Percentiles rank a stretch among this genome's conserved stretches.
Conservation (phyloP, 768 basidiomycete genomes). For the Tricholoma terreum region DNA sequence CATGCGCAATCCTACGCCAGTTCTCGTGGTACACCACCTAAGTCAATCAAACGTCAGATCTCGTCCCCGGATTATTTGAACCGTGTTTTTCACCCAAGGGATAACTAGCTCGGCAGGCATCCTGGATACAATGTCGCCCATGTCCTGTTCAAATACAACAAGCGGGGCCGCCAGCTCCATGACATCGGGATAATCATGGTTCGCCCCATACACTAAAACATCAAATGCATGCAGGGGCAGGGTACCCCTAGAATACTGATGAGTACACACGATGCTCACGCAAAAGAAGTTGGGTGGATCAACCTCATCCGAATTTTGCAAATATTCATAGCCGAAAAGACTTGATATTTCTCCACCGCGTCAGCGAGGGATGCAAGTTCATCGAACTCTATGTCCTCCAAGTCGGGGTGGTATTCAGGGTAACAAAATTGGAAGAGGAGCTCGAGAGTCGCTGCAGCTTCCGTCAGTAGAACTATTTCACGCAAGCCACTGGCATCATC, state of each 20-base stretch:
- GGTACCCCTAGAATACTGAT: too few species aligned
- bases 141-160: not conserved
- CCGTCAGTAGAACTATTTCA: not conserved
- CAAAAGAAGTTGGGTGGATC: not conserved
- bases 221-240: not conserved
- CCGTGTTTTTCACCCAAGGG: not conserved
- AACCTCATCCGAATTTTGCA: not conserved
- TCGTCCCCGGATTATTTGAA: too few species aligned
- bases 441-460: not conserved
- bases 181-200: not conserved
- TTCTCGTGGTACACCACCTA: not conserved
- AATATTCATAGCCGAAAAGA: not conserved
- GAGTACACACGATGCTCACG: too few species aligned
- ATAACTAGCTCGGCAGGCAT: not conserved
- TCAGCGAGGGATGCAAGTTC: conserved; percentile 5
- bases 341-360: conserved; percentile 19
- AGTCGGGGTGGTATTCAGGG: conserved; percentile 1
- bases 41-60: too few species aligned
- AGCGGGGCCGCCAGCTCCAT: not conserved
- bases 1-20: not conserved
- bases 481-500: not conserved
- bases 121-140: not conserved
- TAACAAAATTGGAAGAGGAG: conserved; percentile 6
- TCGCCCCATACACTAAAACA: not conserved
- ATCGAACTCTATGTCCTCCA: conserved; percentile 1